Evolutionary conservation across 2,329 filamentous ascomycete genomes (phyloP).

Genomic region (Verruconis gallopava): DNA sequence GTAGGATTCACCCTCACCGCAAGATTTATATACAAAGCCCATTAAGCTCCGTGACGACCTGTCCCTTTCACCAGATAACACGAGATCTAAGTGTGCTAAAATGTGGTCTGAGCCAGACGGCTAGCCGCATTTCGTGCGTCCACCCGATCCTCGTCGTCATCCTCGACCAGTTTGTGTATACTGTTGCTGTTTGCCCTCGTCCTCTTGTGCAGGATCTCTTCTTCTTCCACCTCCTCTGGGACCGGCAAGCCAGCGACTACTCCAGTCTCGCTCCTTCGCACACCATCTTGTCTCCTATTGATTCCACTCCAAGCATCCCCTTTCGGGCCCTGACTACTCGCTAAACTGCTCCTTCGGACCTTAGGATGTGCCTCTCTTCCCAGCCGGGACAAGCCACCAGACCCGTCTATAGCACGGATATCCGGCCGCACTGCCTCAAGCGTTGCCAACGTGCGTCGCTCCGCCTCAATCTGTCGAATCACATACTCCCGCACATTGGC

Average conservation of each 20-base stretch:
- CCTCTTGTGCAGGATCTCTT: conserved; percentile 28
- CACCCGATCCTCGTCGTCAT: conserved; percentile 85
- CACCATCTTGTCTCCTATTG: conserved; percentile 66
- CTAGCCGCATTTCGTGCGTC: conserved; percentile 94
- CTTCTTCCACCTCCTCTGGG: conserved; percentile 49
- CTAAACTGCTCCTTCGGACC: conserved; percentile 59
- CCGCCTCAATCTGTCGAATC: conserved; percentile 86
- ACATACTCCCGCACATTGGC: conserved; percentile 82
- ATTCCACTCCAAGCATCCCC: conserved; percentile 98
- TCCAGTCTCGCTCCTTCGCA: conserved; percentile 65
- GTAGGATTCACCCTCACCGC: too few species aligned
- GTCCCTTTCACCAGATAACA: too few species aligned
- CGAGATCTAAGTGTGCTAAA: too few species aligned
- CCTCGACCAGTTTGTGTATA: conserved; percentile 44
- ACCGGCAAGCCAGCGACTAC: conserved; percentile 45
- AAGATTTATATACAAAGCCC: too few species aligned
- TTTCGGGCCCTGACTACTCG: conserved; percentile 85
- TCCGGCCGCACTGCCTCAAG: conserved; percentile 90
- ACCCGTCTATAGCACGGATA: conserved; percentile 81
- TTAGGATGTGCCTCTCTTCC: conserved; percentile 79
- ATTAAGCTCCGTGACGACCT: too few species aligned
- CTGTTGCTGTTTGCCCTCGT: conserved; percentile 31
- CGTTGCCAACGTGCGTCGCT: conserved; percentile 79
- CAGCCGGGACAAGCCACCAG: conserved; percentile 76
- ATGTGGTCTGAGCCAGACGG: conserved; percentile 85